These are phyloP conservation scores for Prorocentrum cordatum DNA, from an alignment of 169 alveolate species.

Conservation along the genomic window DNA sequence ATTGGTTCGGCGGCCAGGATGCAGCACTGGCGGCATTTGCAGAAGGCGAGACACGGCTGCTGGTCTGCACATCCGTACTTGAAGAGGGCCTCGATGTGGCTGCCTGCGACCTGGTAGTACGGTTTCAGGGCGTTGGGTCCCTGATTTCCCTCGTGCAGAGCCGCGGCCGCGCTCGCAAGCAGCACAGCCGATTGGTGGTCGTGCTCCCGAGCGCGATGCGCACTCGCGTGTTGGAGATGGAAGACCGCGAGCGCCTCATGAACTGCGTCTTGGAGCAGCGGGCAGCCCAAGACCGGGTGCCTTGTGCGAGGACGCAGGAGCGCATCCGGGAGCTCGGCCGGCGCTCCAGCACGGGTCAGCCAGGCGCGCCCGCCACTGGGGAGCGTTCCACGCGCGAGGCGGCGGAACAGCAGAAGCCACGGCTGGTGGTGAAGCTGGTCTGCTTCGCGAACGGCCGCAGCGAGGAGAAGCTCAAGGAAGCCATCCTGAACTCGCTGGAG, in stretches of 20 bases:
- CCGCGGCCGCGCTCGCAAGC: background rate
- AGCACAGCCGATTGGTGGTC: background rate
- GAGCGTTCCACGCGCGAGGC: too few relatives aligned
- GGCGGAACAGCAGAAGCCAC: too few relatives aligned
- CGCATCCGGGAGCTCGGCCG: too few relatives aligned
- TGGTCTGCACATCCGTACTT: background rate
- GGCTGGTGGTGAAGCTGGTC: too few relatives aligned
- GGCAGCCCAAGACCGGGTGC: too few relatives aligned
- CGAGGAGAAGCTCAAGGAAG: too few relatives aligned
- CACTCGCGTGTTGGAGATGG: background rate
- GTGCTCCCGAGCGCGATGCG: background rate
- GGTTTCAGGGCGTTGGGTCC: background rate
- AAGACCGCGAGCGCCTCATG: slow-evolving; percentile 4
- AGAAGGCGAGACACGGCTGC: background rate
- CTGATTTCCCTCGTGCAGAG: background rate
- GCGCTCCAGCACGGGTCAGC: too few relatives aligned
- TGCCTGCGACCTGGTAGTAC: background rate
- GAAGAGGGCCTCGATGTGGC: background rate
- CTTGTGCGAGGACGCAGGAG: too few relatives aligned
- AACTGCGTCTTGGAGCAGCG: too few relatives aligned
- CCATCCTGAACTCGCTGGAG: background rate
- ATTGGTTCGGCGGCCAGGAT: background rate
- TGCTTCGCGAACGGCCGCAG: too few relatives aligned
- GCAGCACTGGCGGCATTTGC: background rate
- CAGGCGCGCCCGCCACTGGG: too few relatives aligned